These are phyloP conservation scores for Penicillium salamii DNA, from an alignment of 495 filamentous ascomycete species.

Conservation along the genomic window DNA sequence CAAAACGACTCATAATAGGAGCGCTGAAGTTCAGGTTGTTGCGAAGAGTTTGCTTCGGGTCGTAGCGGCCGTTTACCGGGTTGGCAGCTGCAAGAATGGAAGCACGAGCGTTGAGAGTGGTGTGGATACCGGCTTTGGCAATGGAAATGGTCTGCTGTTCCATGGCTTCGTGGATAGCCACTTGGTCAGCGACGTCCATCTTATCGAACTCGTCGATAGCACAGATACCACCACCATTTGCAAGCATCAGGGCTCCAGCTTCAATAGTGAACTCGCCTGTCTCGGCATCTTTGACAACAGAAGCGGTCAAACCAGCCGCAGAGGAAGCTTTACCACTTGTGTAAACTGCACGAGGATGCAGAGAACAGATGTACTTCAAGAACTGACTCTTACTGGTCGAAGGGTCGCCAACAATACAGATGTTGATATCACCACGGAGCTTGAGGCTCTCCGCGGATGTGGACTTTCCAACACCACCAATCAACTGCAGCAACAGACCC, in stretches of 20 bases:
- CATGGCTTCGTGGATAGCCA: conserved; percentile 99
- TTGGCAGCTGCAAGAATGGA: conserved; percentile 96
- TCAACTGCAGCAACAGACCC: conserved; percentile 86
- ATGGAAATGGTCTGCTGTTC: conserved; percentile 99
- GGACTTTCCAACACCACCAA: conserved; percentile 84
- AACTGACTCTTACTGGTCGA: conserved; percentile 99
- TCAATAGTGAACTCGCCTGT: conserved; percentile 99
- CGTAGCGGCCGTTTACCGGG: conserved; percentile 92
- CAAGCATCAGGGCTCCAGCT: conserved; percentile 96
- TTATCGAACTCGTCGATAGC: conserved; percentile 99
- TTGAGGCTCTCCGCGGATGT: conserved; percentile 87
- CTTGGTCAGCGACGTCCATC: conserved; percentile 97
- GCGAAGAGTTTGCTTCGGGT: conserved; percentile 88
- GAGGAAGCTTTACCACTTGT: conserved; percentile 98
- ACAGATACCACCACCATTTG: conserved; percentile 77
- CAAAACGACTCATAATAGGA: conserved; percentile 98
- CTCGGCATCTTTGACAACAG: conserved; percentile 96
- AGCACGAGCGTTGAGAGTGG: conserved; percentile 92
- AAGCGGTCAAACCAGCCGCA: conserved; percentile 94
- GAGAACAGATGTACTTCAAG: conserved; percentile 91
- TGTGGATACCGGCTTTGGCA: conserved; percentile 97
- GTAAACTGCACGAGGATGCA: conserved; percentile 94
- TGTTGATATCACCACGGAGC: conserved; percentile 95
- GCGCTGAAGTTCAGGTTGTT: conserved; percentile 98
- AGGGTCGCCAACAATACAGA: conserved; percentile 97